Conservation (phyloP, 2,329 filamentous ascomycete genomes). For the Seiridium unicorne region DNA sequence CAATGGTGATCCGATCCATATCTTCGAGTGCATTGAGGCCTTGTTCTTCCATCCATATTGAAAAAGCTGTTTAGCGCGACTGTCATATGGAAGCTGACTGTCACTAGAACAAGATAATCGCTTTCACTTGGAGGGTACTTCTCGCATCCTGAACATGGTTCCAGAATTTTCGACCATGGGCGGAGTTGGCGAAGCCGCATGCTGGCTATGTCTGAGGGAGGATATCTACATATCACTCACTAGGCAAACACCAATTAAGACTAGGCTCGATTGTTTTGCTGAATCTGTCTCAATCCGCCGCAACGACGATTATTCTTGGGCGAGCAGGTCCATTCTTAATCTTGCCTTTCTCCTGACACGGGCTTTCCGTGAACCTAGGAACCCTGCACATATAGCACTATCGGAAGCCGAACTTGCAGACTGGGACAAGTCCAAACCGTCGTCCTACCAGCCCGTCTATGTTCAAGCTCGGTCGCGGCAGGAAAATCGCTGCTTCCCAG, state of each 20-base stretch:
- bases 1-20: neutral
- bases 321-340: conserved; percentile 1
- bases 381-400: neutral
- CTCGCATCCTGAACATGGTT: conserved; percentile 5
- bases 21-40: neutral
- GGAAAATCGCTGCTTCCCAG: neutral
- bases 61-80: neutral
- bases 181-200: conserved; percentile 1
- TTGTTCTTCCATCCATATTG: neutral
- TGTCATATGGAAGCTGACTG: neutral
- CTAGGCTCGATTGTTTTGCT: neutral
- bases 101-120: conserved; percentile 1
- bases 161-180: neutral
- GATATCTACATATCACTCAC: conserved; percentile 1
- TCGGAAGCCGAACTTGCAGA: neutral
- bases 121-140: neutral
- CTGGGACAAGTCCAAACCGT: neutral
- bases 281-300: neutral
- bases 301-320: conserved; percentile 2
- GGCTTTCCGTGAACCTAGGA: neutral
- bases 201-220: conserved; percentile 1
- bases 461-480: neutral
- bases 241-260: conserved; percentile 1
- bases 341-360: neutral
- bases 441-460: neutral